These are phyloP conservation scores for Chytriomyces confervae DNA, from an alignment of 192 early-diverging fungal genomes.

Conservation along the genomic window DNA sequence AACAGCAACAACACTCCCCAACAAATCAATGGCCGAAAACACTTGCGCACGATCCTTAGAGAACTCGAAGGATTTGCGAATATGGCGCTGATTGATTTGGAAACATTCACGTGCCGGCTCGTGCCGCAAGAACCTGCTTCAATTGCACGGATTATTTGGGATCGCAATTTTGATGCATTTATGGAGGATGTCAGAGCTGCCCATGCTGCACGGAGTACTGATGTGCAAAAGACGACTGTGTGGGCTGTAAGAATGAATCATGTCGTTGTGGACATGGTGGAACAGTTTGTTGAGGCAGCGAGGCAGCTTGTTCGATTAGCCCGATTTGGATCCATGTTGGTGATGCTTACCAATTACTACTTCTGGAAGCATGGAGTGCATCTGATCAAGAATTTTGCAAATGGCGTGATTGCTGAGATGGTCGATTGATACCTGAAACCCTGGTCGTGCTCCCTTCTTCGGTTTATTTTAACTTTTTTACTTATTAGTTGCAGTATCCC, in stretches of 20 bases:
- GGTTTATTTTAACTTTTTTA: no score
- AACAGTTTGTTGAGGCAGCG: conserved; percentile 54
- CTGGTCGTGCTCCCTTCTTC: no score
- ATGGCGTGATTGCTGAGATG: conserved; percentile 41
- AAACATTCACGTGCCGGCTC: conserved; percentile 50
- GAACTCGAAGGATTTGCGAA: conserved; percentile 60
- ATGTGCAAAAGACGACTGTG: conserved; percentile 45
- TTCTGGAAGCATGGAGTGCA: conserved; percentile 56
- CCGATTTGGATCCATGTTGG: conserved; percentile 52
- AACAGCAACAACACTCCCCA: conserved; percentile 52
- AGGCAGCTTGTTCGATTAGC: conserved; percentile 57
- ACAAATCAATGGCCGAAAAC: conserved; percentile 57
- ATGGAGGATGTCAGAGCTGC: conserved; percentile 51
- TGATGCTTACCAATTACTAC: conserved; percentile 58
- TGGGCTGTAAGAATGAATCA: conserved; percentile 57
- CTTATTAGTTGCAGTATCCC: no score
- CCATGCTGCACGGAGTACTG: conserved; percentile 40
- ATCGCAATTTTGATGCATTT: conserved; percentile 57
- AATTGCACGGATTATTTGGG: conserved; percentile 52
- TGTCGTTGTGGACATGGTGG: conserved; percentile 52
- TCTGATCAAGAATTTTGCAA: conserved; percentile 48
- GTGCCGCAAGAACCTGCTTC: conserved; percentile 52
- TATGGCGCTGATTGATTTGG: conserved; percentile 51
- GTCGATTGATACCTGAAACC: conserved; percentile 12
- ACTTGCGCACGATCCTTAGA: conserved; percentile 55